Evolutionary conservation across 2,329 filamentous ascomycete genomes (phyloP), one percentile per base, ranked within the genome.

Genomic region (Byssothecium circinans): DNA sequence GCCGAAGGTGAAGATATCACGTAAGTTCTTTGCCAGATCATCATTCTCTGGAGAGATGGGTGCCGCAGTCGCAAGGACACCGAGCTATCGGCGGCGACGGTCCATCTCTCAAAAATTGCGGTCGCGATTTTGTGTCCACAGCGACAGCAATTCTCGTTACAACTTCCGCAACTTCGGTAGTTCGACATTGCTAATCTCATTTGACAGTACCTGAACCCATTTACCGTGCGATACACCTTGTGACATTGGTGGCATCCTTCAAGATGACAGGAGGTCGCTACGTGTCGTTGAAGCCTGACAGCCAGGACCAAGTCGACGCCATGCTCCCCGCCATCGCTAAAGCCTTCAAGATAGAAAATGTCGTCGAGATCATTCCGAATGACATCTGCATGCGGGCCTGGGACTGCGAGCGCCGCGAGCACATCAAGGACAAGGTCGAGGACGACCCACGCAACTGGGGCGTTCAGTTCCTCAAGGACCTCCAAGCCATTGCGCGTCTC

Each of bases 361-460:
- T 53, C 4, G 40, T 57, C 6, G 60, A 67, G 1, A 58, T 67
- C 46, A 67, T 70, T 23, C 67, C 66, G 1, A 48, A 60, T 22
- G 62, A 69, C n/a, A 69, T 70, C 27, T 64, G 66, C 36, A 69
- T 70, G 65, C 65, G 67, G n/a, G 49, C 51, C 8, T 70, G 66
- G 64, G 67, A 70, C 49, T 65, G 62, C 27, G 65, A 68, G 20
- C 56, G 64, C 12, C 61, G 64, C 17, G 65, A 69, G 15, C 65
- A 69, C 45, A 67, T 68, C 55, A 63, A 60, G 38, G 52, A 60
- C 41, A 25, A 68, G 47, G 58, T 65, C 0, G 67, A 70, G 48
- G 60, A 68, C 23, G 65, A 70, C 35, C 58, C 64, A 4, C 65
- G 67, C 32, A 67, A 70, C 45, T 69, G 67, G 67, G 67, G 65